These are phyloP conservation scores for Novymonas esmeraldas DNA, from an alignment of 208 protist species.

Conservation along the genomic window DNA sequence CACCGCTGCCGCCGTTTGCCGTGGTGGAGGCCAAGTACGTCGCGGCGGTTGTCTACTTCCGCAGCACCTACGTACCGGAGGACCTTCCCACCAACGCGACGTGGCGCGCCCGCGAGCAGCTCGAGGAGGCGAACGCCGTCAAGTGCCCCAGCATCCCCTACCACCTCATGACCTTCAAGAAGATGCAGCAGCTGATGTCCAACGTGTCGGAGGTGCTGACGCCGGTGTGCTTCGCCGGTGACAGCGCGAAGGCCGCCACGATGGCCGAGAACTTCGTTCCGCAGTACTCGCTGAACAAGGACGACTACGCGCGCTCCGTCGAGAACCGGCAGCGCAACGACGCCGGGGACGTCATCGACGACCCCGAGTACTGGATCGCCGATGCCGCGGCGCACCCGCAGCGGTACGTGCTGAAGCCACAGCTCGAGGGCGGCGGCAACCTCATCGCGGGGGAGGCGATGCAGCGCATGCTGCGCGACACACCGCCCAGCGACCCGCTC, in stretches of 20 bases:
- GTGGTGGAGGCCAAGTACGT: conserved; percentile 67
- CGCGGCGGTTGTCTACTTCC: conserved; percentile 92
- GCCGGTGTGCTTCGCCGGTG: conserved; percentile 58
- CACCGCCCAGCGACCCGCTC: conserved; percentile 24
- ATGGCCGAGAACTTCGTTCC: conserved; percentile 80
- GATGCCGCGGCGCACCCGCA: conserved; percentile 69
- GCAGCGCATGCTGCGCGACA: conserved; percentile 45
- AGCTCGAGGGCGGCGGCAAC: conserved; percentile 96
- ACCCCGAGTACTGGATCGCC: conserved; percentile 68
- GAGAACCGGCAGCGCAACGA: conserved; percentile 19
- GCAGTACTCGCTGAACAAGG: conserved; percentile 89
- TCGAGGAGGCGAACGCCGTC: conserved; percentile 89
- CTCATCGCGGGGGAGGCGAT: conserved; percentile 85
- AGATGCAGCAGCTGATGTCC: conserved; percentile 94
- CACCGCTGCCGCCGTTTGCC: conserved; percentile 50
- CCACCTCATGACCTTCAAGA: conserved; percentile 96
- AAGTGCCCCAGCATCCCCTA: conserved; percentile 96
- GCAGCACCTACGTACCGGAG: conserved; percentile 91
- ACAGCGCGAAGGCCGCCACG: conserved; percentile 44
- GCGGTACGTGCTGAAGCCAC: conserved; percentile 95
- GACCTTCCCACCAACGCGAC: conserved; percentile 82
- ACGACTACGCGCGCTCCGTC: conserved; percentile 42
- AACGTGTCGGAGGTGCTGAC: conserved; percentile 65
- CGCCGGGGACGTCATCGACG: conserved; percentile 9
- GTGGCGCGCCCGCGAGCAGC: conserved; percentile 75